phyloP scores from a whole-genome alignment of 768 basidiomycete genomes.

The Mycena epipterygia region DNA sequence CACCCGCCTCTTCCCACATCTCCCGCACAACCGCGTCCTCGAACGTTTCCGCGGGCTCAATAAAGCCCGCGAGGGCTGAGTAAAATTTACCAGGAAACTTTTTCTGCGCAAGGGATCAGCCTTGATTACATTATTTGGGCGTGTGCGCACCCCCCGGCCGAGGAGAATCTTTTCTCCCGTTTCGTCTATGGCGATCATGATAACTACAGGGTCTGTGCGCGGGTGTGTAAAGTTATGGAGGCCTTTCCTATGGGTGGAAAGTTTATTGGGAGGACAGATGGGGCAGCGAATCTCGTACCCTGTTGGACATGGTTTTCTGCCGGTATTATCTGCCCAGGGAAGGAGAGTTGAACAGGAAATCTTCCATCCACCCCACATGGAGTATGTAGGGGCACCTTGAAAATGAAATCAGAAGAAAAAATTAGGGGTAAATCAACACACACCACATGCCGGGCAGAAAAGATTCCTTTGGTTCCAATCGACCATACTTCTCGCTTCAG shows the following conservation, averaged over 20 bases:
- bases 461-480: constrained; percentile 97
- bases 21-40: constrained; percentile 95
- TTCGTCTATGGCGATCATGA: constrained; percentile 88
- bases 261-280: constrained; percentile 25
- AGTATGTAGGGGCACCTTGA: constrained; percentile 84
- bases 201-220: constrained; percentile 90
- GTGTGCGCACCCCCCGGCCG: constrained; percentile 75
- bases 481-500: constrained; percentile 82
- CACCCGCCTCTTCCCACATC: constrained; percentile 96
- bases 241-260: constrained; percentile 70
- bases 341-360: constrained; percentile 81
- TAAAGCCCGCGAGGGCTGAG: constrained; percentile 93
- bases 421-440: no score
- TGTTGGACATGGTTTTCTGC: constrained; percentile 77
- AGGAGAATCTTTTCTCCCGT: constrained; percentile 87
- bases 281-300: constrained; percentile 59
- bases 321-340: constrained; percentile 79
- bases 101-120: constrained; percentile 55
- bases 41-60: constrained; percentile 94
- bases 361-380: constrained; percentile 98
- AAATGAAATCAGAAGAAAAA: no score
- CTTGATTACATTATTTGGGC: neutral
- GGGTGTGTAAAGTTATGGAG: constrained; percentile 90
- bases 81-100: constrained; percentile 81
- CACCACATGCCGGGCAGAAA: no score